phyloP scores from a whole-genome alignment of 495 filamentous ascomycete genomes.

The Articulospora tetracladia region DNA sequence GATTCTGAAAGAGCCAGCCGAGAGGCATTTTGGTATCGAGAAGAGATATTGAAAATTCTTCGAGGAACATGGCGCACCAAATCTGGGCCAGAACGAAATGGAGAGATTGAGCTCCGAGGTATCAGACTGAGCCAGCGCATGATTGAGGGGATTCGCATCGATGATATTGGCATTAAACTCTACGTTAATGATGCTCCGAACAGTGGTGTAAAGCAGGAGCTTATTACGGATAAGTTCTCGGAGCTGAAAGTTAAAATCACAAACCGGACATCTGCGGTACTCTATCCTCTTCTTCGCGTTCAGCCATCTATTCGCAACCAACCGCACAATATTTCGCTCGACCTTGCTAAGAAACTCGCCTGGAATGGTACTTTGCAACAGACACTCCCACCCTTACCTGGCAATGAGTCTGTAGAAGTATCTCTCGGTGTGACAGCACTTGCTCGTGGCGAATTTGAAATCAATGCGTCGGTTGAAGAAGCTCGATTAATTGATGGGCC shows the following conservation, averaged over 20 bases:
- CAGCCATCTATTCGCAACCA: slow-evolving; percentile 74
- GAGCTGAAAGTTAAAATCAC: slow-evolving; percentile 62
- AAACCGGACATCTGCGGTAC: slow-evolving; percentile 65
- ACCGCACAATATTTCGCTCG: slow-evolving; percentile 68
- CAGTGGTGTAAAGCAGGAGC: slow-evolving; percentile 5
- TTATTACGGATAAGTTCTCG: slow-evolving; percentile 68
- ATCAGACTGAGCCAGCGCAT: slow-evolving; percentile 72
- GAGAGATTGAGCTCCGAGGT: slow-evolving; percentile 69
- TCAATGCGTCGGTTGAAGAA: slow-evolving; percentile 80
- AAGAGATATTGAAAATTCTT: slow-evolving; percentile 71
- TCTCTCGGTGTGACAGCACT: slow-evolving; percentile 65
- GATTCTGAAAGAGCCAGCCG: slow-evolving; percentile 73
- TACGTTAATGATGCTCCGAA: slow-evolving; percentile 35
- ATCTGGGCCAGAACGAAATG: slow-evolving; percentile 48
- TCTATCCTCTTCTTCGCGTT: slow-evolving; percentile 71
- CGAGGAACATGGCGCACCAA: slow-evolving; percentile 66
- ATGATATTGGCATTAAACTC: slow-evolving; percentile 72
- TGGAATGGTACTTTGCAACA: slow-evolving; percentile 85
- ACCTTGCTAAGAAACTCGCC: slow-evolving; percentile 76
- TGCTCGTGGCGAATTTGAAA: slow-evolving; percentile 77
- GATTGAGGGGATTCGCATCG: slow-evolving; percentile 78
- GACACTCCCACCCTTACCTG: slow-evolving; percentile 54
- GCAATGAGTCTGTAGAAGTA: slow-evolving; percentile 50
- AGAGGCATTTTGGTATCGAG: slow-evolving; percentile 91
- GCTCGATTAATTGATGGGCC: slow-evolving; percentile 41